Evolutionary conservation across 2,329 filamentous ascomycete genomes (phyloP).

Genomic region (Podosphaera fusca): DNA sequence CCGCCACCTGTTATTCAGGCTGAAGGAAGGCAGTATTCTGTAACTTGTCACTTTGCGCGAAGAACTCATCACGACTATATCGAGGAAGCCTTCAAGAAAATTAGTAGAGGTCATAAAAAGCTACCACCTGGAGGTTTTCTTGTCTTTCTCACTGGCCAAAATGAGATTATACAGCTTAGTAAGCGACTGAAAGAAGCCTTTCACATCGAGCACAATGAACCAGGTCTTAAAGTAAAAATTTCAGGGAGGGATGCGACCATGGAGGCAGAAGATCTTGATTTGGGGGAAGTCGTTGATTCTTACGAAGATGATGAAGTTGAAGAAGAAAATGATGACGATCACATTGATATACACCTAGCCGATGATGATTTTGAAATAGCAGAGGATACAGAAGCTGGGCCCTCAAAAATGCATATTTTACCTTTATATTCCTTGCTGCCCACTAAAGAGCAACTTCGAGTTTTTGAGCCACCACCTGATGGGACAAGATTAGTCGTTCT

Average conservation of each 20-base stretch:
- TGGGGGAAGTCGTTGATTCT: constrained; percentile 40
- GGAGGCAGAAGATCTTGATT: constrained; percentile 70
- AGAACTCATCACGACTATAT: constrained; percentile 71
- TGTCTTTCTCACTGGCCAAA: constrained; percentile 83
- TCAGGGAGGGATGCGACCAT: constrained; percentile 55
- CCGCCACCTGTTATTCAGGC: constrained; percentile 71
- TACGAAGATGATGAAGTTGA: constrained; percentile 32
- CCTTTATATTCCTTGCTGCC: constrained; percentile 84
- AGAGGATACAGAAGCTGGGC: constrained; percentile 41
- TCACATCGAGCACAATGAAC: constrained; percentile 22
- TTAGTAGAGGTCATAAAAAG: constrained; percentile 69
- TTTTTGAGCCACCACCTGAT: constrained; percentile 69
- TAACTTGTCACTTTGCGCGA: constrained; percentile 72
- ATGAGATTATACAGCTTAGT: constrained; percentile 68
- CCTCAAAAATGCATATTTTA: constrained; percentile 63
- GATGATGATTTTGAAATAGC: constrained; percentile 31
- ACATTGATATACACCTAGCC: constrained; percentile 33
- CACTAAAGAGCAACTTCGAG: constrained; percentile 70
- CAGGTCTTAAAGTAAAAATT: constrained; percentile 47
- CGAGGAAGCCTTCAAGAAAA: constrained; percentile 72
- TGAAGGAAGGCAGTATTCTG: constrained; percentile 76
- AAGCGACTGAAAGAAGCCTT: constrained; percentile 50
- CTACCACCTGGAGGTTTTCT: constrained; percentile 77
- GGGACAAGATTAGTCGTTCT: constrained; percentile 69
- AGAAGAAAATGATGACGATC: constrained; percentile 31